Percentiles rank a stretch among this genome's conserved stretches.
Evolutionary conservation across 2,329 filamentous ascomycete genomes (phyloP).

Genomic region (Claviceps digitariae): DNA sequence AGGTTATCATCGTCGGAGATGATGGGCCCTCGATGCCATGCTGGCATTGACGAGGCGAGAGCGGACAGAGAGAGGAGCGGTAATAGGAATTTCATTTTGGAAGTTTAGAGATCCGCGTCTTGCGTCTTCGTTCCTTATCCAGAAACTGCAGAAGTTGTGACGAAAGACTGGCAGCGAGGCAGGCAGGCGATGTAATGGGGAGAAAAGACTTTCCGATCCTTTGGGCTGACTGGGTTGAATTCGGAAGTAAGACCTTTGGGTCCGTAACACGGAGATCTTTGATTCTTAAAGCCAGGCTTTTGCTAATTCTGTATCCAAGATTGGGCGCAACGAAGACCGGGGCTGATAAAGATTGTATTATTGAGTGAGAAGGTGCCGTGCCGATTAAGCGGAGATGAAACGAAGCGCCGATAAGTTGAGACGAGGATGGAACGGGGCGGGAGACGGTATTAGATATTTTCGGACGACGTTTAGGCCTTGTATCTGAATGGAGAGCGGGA

Average conservation of each 20-base stretch:
- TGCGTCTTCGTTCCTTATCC: not conserved
- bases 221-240: too few relatives aligned
- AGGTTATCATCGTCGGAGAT: slow-evolving; percentile 7
- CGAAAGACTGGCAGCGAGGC: not conserved
- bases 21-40: slow-evolving; percentile 4
- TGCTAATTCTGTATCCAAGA: too few relatives aligned
- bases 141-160: not conserved
- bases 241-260: too few relatives aligned
- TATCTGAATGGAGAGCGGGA: not conserved
- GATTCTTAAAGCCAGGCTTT: too few relatives aligned
- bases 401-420: not conserved
- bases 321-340: not conserved
- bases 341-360: not conserved
- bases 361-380: not conserved
- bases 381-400: not conserved
- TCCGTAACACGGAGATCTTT: too few relatives aligned
- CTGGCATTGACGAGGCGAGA: slow-evolving; percentile 1
- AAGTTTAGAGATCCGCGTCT: not conserved
- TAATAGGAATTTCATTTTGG: slow-evolving; percentile 1
- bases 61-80: slow-evolving; percentile 1
- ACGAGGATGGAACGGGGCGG: too few relatives aligned
- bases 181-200: not conserved
- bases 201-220: too few relatives aligned
- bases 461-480: not conserved
- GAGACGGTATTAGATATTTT: not conserved